A percentile compares a stretch with the other conserved stretches of the same genome.
phyloP scores from a whole-genome alignment of 2,329 filamentous ascomycete genomes.

The Alternaria alternata region DNA sequence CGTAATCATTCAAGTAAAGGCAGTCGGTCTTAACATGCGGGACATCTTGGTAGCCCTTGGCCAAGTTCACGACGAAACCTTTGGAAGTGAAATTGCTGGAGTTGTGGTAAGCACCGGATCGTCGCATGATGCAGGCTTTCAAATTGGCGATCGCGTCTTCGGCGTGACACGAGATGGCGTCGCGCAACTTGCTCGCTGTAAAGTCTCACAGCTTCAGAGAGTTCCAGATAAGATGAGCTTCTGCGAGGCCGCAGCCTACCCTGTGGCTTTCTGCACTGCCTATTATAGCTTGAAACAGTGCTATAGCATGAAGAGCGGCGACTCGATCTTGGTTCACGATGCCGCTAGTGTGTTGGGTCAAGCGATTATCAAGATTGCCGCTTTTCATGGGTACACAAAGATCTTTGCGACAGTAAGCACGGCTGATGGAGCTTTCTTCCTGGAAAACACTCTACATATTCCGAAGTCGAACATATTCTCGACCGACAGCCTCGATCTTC shows the following conservation, averaged over 20 bases:
- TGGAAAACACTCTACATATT: conserved; percentile 20
- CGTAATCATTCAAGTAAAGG: conserved; percentile 26
- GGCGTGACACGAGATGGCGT: conserved; percentile 18
- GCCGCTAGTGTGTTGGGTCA: conserved; percentile 6
- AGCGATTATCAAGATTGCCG: conserved; percentile 4
- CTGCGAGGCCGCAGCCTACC: conserved; percentile 23
- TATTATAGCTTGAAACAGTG: conserved; percentile 4
- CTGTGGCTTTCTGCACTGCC: conserved; percentile 11
- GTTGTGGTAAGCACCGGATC: conserved; percentile 14
- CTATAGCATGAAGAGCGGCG: not conserved
- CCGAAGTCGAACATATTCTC: conserved; percentile 36
- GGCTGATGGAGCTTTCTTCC: conserved; percentile 12
- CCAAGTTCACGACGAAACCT: conserved; percentile 27
- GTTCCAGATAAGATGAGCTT: conserved; percentile 17
- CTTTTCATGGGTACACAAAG: not conserved
- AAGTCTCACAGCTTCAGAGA: conserved; percentile 17
- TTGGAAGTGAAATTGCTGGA: conserved; percentile 28
- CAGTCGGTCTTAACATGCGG: conserved; percentile 27
- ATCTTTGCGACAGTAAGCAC: conserved; percentile 23
- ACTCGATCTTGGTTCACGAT: conserved; percentile 7
- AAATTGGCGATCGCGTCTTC: conserved; percentile 18
- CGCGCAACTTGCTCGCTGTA: conserved; percentile 11
- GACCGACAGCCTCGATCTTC: not conserved
- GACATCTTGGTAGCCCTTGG: conserved; percentile 36
- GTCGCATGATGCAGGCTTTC: not conserved